These are phyloP conservation scores for Ganoderma resinaceum DNA, from an alignment of 1,284 basidiomycete genomes.

Conservation along the genomic window DNA sequence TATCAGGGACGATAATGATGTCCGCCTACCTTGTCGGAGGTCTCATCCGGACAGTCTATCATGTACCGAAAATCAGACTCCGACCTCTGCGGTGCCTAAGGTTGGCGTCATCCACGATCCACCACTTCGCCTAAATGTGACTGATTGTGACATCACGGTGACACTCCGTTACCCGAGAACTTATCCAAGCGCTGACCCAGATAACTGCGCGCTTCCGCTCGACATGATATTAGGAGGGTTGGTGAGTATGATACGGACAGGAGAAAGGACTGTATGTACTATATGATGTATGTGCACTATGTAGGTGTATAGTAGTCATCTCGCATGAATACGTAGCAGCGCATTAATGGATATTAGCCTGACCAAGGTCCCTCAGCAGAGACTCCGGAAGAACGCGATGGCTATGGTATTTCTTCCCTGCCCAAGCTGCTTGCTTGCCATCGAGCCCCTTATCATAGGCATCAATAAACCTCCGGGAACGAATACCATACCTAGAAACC, in stretches of 20 bases:
- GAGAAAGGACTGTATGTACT: no score
- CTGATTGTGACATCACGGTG: not conserved
- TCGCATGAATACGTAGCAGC: no score
- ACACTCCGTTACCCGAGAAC: not conserved
- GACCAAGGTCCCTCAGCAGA: no score
- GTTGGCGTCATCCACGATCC: not conserved
- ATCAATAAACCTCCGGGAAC: not conserved
- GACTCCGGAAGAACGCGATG: not conserved
- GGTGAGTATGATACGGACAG: no score
- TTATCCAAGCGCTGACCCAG: no score
- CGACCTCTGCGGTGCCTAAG: not conserved
- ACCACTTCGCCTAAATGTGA: not conserved
- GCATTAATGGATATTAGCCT: no score
- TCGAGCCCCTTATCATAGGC: not conserved
- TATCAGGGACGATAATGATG: conserved; percentile 3
- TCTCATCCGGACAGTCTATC: not conserved
- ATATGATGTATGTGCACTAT: no score
- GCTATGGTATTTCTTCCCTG: not conserved
- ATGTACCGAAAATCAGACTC: not conserved
- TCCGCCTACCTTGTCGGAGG: not conserved
- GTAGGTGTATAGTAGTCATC: no score
- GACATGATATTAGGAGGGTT: no score
- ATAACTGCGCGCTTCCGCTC: no score
- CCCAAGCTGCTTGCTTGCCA: not conserved
- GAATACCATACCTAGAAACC: not conserved